Conservation (phyloP, 2,329 filamentous ascomycete species). For the Aspergillus pseudoterreus region DNA sequence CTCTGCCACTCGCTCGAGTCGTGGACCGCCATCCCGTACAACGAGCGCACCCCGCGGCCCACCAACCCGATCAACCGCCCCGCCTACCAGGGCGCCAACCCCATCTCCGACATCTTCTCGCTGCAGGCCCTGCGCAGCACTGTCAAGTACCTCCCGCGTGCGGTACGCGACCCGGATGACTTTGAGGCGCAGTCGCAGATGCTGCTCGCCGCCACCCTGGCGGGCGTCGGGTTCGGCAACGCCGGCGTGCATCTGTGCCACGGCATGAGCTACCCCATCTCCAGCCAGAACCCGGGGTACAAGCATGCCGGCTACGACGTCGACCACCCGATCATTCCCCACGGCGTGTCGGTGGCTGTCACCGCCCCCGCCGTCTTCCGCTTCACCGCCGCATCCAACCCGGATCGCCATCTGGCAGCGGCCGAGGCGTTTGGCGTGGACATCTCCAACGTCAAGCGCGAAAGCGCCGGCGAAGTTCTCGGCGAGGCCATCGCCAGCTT, state of each 20-base stretch:
- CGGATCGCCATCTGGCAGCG: slow-evolving; percentile 82
- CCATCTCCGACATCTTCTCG: slow-evolving; percentile 96
- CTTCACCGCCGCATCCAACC: slow-evolving; percentile 88
- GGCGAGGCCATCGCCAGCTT: slow-evolving; percentile 80
- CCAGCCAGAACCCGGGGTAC: slow-evolving; percentile 89
- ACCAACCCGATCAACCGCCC: slow-evolving; percentile 85
- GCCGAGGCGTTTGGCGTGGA: slow-evolving; percentile 91
- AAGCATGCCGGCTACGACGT: slow-evolving; percentile 84
- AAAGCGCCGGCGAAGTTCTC: slow-evolving; percentile 84
- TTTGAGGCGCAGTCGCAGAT: slow-evolving; percentile 91
- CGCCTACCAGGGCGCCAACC: slow-evolving; percentile 95
- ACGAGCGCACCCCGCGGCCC: slow-evolving; percentile 78
- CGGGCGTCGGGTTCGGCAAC: slow-evolving; percentile 95
- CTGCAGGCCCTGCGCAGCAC: slow-evolving; percentile 78
- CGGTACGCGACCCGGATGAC: slow-evolving; percentile 84
- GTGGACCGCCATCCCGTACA: slow-evolving; percentile 95
- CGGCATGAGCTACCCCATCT: slow-evolving; percentile 97
- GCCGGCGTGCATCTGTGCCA: slow-evolving; percentile 89
- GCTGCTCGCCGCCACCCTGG: slow-evolving; percentile 89
- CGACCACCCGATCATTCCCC: slow-evolving; percentile 76
- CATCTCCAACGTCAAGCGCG: slow-evolving; percentile 77
- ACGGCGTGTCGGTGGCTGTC: slow-evolving; percentile 92
- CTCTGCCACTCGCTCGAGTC: slow-evolving; percentile 93
- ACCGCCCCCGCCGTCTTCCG: slow-evolving; percentile 90
- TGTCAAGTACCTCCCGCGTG: slow-evolving; percentile 86